Conservation (phyloP, 2,329 filamentous ascomycete genomes). For the Apiospora rasikravindrae region DNA sequence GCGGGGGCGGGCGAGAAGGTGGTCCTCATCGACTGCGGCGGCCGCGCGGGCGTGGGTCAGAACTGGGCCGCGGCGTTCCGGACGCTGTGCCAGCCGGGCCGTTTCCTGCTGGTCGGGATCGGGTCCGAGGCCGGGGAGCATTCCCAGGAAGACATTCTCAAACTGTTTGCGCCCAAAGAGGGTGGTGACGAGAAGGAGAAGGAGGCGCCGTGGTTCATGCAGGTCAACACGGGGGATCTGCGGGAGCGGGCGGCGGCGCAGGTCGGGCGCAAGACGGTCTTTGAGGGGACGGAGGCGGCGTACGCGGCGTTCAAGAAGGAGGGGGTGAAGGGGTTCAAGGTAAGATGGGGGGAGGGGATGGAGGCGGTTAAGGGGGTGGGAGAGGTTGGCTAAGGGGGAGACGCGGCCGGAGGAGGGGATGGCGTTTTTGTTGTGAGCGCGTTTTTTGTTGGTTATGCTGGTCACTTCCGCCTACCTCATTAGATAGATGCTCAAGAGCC, state of each 20-base stretch:
- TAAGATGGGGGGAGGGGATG: conserved; percentile 37
- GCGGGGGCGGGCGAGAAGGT: conserved; percentile 24
- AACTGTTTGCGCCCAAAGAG: conserved; percentile 18
- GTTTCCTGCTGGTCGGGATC: neutral
- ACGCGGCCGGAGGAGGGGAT: conserved; percentile 34
- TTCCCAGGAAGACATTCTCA: neutral
- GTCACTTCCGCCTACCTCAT: no score
- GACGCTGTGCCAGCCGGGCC: neutral
- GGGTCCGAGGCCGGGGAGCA: conserved; percentile 24
- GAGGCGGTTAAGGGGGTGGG: conserved; percentile 34
- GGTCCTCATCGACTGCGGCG: conserved; percentile 38
- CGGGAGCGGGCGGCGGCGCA: conserved; percentile 29
- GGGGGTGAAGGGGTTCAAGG: conserved; percentile 31
- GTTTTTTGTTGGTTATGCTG: no score
- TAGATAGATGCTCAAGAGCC: no score
- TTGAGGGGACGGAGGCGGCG: conserved; percentile 26
- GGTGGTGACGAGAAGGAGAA: neutral
- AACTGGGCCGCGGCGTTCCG: conserved; percentile 31
- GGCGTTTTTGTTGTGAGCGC: conserved; percentile 33
- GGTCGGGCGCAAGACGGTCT: conserved; percentile 33
- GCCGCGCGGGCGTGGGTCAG: conserved; percentile 28
- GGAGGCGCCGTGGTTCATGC: conserved; percentile 13
- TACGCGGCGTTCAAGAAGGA: conserved; percentile 29
- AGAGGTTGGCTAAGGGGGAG: conserved; percentile 31
- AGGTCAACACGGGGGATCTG: conserved; percentile 32